Conservation (phyloP, 2,329 filamentous ascomycete species). For the Scytalidium lignicola region DNA sequence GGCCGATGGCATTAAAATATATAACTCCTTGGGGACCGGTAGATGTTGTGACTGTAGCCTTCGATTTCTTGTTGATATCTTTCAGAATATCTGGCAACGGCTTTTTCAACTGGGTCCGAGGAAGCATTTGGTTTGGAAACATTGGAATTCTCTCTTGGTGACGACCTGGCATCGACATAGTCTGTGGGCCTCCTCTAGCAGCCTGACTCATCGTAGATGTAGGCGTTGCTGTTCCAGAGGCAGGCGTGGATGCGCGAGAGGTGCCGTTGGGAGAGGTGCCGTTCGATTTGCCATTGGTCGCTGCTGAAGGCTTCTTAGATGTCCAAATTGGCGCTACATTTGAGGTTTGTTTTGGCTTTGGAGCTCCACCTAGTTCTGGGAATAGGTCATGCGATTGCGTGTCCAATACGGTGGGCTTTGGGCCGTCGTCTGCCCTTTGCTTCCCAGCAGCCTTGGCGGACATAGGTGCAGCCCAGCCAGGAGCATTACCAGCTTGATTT, state of each 20-base stretch:
- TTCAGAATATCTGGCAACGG: conserved; percentile 80
- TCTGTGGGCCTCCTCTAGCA: conserved; percentile 36
- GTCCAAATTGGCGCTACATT: conserved; percentile 73
- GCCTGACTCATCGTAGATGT: conserved; percentile 23
- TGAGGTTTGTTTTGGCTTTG: conserved; percentile 53
- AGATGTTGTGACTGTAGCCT: conserved; percentile 76
- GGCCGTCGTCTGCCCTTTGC: conserved; percentile 52
- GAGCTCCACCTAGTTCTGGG: conserved; percentile 74
- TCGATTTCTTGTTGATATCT: conserved; percentile 88
- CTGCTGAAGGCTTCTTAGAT: conserved; percentile 51
- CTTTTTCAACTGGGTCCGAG: conserved; percentile 73
- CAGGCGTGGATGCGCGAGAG: conserved; percentile 52
- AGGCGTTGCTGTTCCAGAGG: conserved; percentile 47
- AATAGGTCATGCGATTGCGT: conserved; percentile 88
- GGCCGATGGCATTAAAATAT: conserved; percentile 80
- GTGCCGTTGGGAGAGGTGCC: conserved; percentile 40
- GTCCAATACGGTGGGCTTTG: conserved; percentile 52
- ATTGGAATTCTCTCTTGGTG: conserved; percentile 73
- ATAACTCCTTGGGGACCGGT: conserved; percentile 66
- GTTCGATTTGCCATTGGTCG: conserved; percentile 48
- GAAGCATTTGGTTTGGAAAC: conserved; percentile 69
- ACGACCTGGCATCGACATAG: conserved; percentile 75
- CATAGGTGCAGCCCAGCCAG: conserved; percentile 43
- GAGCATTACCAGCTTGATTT: conserved; percentile 35
- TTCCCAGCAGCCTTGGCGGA: conserved; percentile 64